Evolutionary conservation across 2,329 filamentous ascomycete species (phyloP).

Genomic region (Nothophoma quercina): DNA sequence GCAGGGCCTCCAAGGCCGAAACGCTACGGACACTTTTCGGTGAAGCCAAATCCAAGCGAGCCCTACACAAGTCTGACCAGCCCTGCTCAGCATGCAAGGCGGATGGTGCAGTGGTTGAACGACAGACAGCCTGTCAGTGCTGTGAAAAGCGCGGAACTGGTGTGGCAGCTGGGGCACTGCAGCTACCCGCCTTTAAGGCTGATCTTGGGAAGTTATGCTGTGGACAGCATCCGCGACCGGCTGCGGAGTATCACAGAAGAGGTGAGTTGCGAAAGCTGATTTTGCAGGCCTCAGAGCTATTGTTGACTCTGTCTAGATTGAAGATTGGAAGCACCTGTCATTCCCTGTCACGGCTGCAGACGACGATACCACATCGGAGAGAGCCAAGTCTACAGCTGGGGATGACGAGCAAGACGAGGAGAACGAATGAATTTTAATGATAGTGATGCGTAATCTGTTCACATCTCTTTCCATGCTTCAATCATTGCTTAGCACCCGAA

Average conservation of each 20-base stretch:
- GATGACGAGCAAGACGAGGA: slow-evolving; percentile 38
- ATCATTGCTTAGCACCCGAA: no score
- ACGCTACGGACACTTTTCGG: slow-evolving; percentile 89
- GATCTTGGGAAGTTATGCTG: slow-evolving; percentile 90
- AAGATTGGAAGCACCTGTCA: slow-evolving; percentile 39
- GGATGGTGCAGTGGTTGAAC: slow-evolving; percentile 94
- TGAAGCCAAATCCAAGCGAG: slow-evolving; percentile 79
- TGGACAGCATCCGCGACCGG: slow-evolving; percentile 92
- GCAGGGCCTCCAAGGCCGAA: slow-evolving; percentile 61
- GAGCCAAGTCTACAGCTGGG: slow-evolving; percentile 29
- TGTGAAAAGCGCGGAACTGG: slow-evolving; percentile 88
- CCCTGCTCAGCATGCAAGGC: slow-evolving; percentile 85
- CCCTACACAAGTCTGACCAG: slow-evolving; percentile 80
- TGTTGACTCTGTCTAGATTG: slow-evolving; percentile 24
- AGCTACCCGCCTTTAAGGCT: slow-evolving; percentile 88
- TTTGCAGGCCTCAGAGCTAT: no score
- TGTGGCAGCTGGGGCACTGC: slow-evolving; percentile 94
- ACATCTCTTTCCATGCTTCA: no score
- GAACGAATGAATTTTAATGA: no score
- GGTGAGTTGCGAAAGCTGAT: slow-evolving; percentile 53
- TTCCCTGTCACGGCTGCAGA: slow-evolving; percentile 28
- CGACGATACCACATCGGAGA: slow-evolving; percentile 31
- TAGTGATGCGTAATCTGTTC: no score
- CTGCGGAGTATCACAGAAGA: slow-evolving; percentile 92
- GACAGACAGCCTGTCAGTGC: slow-evolving; percentile 92